Percentiles rank a stretch among this genome's conserved stretches.
Conservation (phyloP, 2,329 filamentous ascomycete genomes). For the Biscogniauxia mediterranea region DNA sequence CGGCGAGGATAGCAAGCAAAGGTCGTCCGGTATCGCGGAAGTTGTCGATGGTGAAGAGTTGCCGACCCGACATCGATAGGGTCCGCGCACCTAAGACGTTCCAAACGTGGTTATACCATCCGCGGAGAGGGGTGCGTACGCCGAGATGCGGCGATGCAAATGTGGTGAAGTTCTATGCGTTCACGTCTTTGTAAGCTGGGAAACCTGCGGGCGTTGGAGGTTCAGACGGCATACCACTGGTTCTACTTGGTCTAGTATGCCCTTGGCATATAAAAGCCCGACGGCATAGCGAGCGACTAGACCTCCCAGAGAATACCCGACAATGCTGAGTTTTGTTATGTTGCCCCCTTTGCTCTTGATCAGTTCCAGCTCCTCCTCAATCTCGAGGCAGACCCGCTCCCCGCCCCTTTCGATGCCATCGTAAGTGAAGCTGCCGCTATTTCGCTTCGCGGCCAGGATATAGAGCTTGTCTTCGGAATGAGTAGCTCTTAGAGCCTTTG, state of each 20-base stretch:
- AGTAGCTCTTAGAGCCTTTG: slow-evolving; percentile 60
- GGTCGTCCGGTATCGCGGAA: slow-evolving; percentile 83
- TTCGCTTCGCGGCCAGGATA: slow-evolving; percentile 70
- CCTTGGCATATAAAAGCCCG: slow-evolving; percentile 77
- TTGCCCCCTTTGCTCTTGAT: slow-evolving; percentile 62
- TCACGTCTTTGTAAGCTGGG: slow-evolving; percentile 7
- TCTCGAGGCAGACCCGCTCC: slow-evolving; percentile 65
- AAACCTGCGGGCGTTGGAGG: background rate
- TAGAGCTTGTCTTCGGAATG: slow-evolving; percentile 64
- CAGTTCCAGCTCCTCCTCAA: slow-evolving; percentile 59
- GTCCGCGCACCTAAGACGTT: slow-evolving; percentile 83
- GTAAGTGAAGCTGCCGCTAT: slow-evolving; percentile 70
- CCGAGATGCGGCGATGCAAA: slow-evolving; percentile 85
- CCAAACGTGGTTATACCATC: slow-evolving; percentile 66
- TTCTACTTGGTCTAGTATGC: slow-evolving; percentile 73
- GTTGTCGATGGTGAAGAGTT: slow-evolving; percentile 82
- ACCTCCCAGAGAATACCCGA: slow-evolving; percentile 88
- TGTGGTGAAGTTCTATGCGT: slow-evolving; percentile 76
- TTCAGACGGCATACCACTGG: slow-evolving; percentile 59
- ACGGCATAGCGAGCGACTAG: slow-evolving; percentile 83
- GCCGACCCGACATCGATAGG: slow-evolving; percentile 78
- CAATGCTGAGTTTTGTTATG: slow-evolving; percentile 79
- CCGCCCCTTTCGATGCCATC: slow-evolving; percentile 68
- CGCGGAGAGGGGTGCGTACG: slow-evolving; percentile 67
- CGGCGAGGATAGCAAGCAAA: slow-evolving; percentile 76